A percentile compares a stretch with the other conserved stretches of the same genome.
Conservation (phyloP, 768 basidiomycete species). For the Rhodotorula kratochvilovae region DNA sequence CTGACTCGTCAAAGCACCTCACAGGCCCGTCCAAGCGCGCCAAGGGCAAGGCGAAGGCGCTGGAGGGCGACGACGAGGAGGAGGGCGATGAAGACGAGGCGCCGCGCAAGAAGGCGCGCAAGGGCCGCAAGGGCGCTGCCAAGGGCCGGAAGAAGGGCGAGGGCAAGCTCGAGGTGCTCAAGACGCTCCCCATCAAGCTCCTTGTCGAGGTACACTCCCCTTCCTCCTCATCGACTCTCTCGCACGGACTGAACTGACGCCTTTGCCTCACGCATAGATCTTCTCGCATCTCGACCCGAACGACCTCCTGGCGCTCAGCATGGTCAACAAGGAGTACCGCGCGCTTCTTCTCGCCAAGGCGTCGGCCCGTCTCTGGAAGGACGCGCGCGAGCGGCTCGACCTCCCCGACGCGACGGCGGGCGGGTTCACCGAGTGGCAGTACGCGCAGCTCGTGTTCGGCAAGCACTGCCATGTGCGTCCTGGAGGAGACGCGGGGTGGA, state of each 20-base stretch:
- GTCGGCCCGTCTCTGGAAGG: too few relatives aligned
- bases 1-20: too few relatives aligned
- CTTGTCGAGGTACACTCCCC: neutral
- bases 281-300: conserved; percentile 41
- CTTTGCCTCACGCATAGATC: neutral
- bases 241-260: neutral
- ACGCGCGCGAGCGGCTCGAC: too few relatives aligned
- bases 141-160: neutral
- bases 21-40: neutral
- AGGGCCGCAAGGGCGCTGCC: neutral
- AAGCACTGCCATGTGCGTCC: too few relatives aligned
- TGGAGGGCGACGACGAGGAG: neutral
- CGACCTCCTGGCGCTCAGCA: conserved; percentile 24
- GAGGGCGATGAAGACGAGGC: neutral
- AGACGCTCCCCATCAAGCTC: neutral
- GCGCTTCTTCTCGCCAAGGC: neutral
- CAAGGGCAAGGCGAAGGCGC: neutral
- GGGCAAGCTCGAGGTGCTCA: neutral
- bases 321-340: conserved; percentile 4
- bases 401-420: too few relatives aligned
- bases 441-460: too few relatives aligned
- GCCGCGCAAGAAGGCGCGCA: too few relatives aligned
- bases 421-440: too few relatives aligned
- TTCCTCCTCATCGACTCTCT: neutral
- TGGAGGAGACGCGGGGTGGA: too few relatives aligned